Evolutionary conservation across 2,329 filamentous ascomycete genomes (phyloP).

Genomic region (Intubia oerlemansii): DNA sequence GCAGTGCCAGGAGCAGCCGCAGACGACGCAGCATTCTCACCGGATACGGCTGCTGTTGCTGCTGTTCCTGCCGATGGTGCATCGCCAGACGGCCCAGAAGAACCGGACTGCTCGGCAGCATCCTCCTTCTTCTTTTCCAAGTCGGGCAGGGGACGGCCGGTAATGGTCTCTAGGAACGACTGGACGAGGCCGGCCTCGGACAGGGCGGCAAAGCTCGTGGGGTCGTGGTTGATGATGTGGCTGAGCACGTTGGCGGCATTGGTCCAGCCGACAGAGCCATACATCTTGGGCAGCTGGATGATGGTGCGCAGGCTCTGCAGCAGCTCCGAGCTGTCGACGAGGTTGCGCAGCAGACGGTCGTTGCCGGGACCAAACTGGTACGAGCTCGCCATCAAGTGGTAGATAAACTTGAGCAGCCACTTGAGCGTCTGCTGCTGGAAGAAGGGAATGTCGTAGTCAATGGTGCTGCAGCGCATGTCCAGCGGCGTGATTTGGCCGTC

Average conservation of each 20-base stretch:
- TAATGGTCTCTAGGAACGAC: conserved; percentile 68
- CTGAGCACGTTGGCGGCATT: conserved; percentile 80
- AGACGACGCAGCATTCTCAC: neutral
- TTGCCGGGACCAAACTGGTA: conserved; percentile 44
- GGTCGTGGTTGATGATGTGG: conserved; percentile 96
- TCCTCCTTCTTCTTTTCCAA: neutral
- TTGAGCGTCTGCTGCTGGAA: conserved; percentile 86
- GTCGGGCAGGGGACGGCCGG: conserved; percentile 23
- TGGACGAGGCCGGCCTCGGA: conserved; percentile 82
- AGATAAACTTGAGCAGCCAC: conserved; percentile 87
- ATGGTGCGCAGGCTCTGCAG: conserved; percentile 61
- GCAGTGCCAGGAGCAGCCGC: neutral
- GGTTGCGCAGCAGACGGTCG: conserved; percentile 72
- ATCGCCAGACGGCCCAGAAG: too few species aligned
- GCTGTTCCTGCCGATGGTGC: neutral
- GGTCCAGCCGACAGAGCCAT: conserved; percentile 90
- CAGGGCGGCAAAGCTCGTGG: conserved; percentile 90
- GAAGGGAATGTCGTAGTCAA: conserved; percentile 86
- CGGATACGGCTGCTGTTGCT: neutral
- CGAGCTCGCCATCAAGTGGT: conserved; percentile 77
- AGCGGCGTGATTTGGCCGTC: conserved; percentile 50
- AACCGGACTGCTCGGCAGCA: neutral
- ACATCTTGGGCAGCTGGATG: conserved; percentile 56
- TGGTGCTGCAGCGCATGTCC: conserved; percentile 51
- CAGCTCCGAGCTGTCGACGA: conserved; percentile 81